These are phyloP conservation scores for Saraca asoca DNA, from an alignment of 331 rosid genomes.

Conservation along the genomic window DNA sequence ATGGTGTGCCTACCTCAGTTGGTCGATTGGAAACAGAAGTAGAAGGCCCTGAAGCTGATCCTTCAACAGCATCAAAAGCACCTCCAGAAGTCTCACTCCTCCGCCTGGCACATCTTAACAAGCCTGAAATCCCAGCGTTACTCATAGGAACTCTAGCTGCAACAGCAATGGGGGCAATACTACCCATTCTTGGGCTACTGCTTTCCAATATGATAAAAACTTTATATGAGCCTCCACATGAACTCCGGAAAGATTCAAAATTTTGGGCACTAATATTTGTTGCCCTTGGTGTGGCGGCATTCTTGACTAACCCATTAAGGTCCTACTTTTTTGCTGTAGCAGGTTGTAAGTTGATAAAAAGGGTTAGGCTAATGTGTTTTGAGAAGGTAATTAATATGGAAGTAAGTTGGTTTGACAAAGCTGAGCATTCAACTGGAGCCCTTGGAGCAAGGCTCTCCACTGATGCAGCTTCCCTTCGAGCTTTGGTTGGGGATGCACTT, in stretches of 20 bases:
- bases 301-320: constrained; percentile 46
- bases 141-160: constrained; percentile 59
- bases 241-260: constrained; percentile 57
- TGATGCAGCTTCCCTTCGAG: constrained; percentile 64
- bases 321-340: constrained; percentile 66
- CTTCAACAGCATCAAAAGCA: constrained; percentile 28
- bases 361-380: constrained; percentile 64
- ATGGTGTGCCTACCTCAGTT: constrained; percentile 30
- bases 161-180: constrained; percentile 48
- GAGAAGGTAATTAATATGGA: constrained; percentile 83
- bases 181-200: constrained; percentile 55
- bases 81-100: constrained; percentile 51
- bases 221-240: constrained; percentile 54
- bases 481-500: constrained; percentile 77
- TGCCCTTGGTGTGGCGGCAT: constrained; percentile 43
- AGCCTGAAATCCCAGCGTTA: constrained; percentile 71
- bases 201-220: constrained; percentile 50
- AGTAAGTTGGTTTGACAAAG: constrained; percentile 79
- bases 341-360: constrained; percentile 60
- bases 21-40: constrained; percentile 27
- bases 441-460: constrained; percentile 82
- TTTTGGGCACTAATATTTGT: constrained; percentile 62
- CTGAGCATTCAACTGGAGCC: constrained; percentile 72
- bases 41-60: constrained; percentile 22
- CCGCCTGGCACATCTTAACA: constrained; percentile 73